These are phyloP conservation scores for Reutealis trisperma DNA, from an alignment of 345 rosid genomes.

Conservation along the genomic window DNA sequence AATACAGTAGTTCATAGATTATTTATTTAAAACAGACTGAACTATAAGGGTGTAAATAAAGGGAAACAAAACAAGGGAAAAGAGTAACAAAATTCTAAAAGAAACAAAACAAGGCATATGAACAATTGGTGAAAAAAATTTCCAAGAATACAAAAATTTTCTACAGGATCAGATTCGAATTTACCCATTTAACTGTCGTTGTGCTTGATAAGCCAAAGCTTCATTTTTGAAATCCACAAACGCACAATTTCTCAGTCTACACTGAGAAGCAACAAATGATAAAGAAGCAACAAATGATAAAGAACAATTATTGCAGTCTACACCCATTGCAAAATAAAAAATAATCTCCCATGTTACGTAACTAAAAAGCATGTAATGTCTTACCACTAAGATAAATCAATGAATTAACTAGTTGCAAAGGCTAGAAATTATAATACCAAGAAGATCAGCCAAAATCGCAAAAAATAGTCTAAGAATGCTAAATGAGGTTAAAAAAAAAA, in stretches of 20 bases:
- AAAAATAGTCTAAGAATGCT: not conserved
- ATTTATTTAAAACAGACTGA: slow-evolving; percentile 8
- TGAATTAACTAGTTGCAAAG: not conserved
- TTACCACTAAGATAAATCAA: not conserved
- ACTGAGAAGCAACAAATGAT: not conserved
- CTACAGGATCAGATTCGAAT: not conserved
- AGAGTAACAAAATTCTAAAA: not conserved
- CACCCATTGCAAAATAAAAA: not conserved
- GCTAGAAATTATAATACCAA: not conserved
- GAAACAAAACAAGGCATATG: not conserved
- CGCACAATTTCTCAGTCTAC: slow-evolving; percentile 78
- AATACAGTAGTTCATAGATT: slow-evolving; percentile 16
- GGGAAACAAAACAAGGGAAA: not conserved
- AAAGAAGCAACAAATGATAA: not conserved
- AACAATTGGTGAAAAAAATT: not conserved
- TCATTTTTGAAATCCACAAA: slow-evolving; percentile 86
- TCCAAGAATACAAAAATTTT: not conserved
- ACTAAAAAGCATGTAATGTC: not conserved
- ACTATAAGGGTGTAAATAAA: not conserved
- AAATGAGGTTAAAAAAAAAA: not conserved
- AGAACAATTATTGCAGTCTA: not conserved
- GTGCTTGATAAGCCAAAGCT: slow-evolving; percentile 77
- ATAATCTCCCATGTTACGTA: not conserved
- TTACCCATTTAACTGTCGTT: slow-evolving; percentile 81
- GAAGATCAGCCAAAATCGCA: not conserved